These are phyloP conservation scores for Clavispora fructus DNA, from an alignment of 805 yeast species.

Conservation along the genomic window DNA sequence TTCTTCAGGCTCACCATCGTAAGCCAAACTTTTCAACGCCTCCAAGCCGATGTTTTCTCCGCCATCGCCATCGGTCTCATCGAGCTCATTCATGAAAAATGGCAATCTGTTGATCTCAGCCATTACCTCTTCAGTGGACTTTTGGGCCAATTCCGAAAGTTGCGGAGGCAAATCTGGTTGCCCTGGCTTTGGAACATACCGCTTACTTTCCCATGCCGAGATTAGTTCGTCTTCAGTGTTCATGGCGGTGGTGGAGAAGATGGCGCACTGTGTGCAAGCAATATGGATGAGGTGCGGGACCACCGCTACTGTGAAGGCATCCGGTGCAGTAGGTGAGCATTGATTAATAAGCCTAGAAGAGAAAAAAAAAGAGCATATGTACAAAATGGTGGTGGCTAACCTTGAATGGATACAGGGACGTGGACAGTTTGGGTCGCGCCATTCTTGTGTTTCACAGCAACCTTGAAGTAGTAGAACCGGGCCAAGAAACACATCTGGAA, in stretches of 20 bases:
- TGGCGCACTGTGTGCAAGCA: neutral
- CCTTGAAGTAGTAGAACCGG: slow-evolving; percentile 31
- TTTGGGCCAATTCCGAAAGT: slow-evolving; percentile 55
- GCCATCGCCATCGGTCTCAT: slow-evolving; percentile 69
- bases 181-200: slow-evolving; percentile 42
- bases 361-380: no score
- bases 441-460: slow-evolving; percentile 24
- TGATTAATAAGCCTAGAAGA: neutral
- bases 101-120: slow-evolving; percentile 79
- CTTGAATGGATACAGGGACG: slow-evolving; percentile 32
- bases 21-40: slow-evolving; percentile 85
- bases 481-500: slow-evolving; percentile 34
- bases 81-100: slow-evolving; percentile 87
- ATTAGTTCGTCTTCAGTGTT: slow-evolving; percentile 16
- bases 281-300: no score
- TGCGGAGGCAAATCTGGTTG: slow-evolving; percentile 83
- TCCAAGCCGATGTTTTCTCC: slow-evolving; percentile 74
- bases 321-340: neutral
- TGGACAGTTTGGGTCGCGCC: slow-evolving; percentile 28
- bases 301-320: neutral
- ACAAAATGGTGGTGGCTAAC: neutral
- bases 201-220: slow-evolving; percentile 39
- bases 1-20: slow-evolving; percentile 94
- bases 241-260: slow-evolving; percentile 3
- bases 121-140: slow-evolving; percentile 71